phyloP scores from a whole-genome alignment of 768 basidiomycete genomes.

The Leccinellum rugosiceps region DNA sequence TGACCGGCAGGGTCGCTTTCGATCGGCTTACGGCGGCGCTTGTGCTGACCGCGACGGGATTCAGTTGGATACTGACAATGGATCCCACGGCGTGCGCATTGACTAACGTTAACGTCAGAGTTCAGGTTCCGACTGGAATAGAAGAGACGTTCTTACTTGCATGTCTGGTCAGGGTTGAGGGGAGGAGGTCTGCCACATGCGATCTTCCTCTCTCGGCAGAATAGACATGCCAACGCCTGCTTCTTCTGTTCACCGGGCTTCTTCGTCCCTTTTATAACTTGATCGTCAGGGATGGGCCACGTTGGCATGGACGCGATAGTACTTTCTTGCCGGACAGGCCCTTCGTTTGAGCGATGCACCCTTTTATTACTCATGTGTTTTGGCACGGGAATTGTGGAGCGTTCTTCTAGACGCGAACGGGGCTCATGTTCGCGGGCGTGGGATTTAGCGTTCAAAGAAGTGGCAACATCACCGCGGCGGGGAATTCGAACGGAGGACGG shows the following conservation, averaged over 20 bases:
- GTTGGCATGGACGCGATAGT: constrained; percentile 23
- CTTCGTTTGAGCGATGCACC: constrained; percentile 27
- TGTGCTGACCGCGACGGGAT: constrained; percentile 46
- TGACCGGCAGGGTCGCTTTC: constrained; percentile 26
- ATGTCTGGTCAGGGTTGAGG: constrained; percentile 36
- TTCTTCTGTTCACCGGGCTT: constrained; percentile 40
- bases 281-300: constrained; percentile 35
- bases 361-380: constrained; percentile 28
- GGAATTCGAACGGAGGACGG: constrained; percentile 14
- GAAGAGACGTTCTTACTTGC: constrained; percentile 40
- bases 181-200: constrained; percentile 44
- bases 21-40: constrained; percentile 33
- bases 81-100: constrained; percentile 46
- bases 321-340: constrained; percentile 29
- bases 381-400: constrained; percentile 13
- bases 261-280: constrained; percentile 31
- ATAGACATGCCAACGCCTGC: constrained; percentile 45
- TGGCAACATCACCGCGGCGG: constrained; percentile 7
- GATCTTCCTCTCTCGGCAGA: constrained; percentile 51
- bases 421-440: constrained; percentile 20
- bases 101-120: constrained; percentile 32
- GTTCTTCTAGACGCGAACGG: constrained; percentile 25
- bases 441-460: constrained; percentile 12
- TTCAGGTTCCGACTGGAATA: constrained; percentile 6
- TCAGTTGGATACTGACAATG: constrained; percentile 49